Evolutionary conservation across 2,329 filamentous ascomycete species (phyloP).

Genomic region (Shiraia bambusicola): DNA sequence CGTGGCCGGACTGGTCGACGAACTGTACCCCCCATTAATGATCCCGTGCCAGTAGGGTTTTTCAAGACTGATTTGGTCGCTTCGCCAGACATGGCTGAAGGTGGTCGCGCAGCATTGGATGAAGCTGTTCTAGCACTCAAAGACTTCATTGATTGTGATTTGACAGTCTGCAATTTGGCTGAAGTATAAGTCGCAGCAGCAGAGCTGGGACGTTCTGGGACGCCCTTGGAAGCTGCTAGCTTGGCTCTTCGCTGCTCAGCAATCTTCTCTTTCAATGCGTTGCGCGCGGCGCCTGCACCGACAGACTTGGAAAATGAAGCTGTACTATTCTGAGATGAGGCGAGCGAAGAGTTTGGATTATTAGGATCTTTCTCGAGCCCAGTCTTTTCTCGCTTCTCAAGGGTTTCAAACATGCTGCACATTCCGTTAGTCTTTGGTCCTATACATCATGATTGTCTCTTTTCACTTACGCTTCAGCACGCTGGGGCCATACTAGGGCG

Average conservation of each 20-base stretch:
- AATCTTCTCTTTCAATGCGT: constrained; percentile 78
- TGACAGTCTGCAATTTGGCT: constrained; percentile 34
- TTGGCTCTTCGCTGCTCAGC: constrained; percentile 72
- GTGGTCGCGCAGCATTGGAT: constrained; percentile 34
- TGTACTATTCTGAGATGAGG: constrained; percentile 53
- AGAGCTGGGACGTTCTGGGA: constrained; percentile 59
- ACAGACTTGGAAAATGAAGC: constrained; percentile 48
- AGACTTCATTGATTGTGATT: constrained; percentile 34
- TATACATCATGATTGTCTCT: not conserved
- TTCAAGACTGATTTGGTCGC: constrained; percentile 37
- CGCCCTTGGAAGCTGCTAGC: constrained; percentile 44
- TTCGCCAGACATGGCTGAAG: constrained; percentile 40
- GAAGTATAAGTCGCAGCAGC: constrained; percentile 57
- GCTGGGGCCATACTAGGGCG: constrained; percentile 72
- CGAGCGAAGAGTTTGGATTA: constrained; percentile 68
- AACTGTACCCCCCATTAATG: constrained; percentile 61
- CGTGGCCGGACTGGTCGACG: constrained; percentile 50
- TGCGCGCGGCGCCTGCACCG: constrained; percentile 51
- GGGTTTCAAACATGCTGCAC: constrained; percentile 69
- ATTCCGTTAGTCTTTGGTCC: constrained; percentile 18
- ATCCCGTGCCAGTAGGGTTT: constrained; percentile 41
- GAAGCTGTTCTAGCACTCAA: constrained; percentile 33
- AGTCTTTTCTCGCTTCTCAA: constrained; percentile 78
- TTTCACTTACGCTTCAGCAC: constrained; percentile 67
- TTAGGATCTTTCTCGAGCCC: constrained; percentile 79